A percentile compares a stretch with the other conserved stretches of the same genome.
These are phyloP conservation scores for Plasmopara muralis DNA, from an alignment of 352 stramenopile genomes.

Conservation along the genomic window DNA sequence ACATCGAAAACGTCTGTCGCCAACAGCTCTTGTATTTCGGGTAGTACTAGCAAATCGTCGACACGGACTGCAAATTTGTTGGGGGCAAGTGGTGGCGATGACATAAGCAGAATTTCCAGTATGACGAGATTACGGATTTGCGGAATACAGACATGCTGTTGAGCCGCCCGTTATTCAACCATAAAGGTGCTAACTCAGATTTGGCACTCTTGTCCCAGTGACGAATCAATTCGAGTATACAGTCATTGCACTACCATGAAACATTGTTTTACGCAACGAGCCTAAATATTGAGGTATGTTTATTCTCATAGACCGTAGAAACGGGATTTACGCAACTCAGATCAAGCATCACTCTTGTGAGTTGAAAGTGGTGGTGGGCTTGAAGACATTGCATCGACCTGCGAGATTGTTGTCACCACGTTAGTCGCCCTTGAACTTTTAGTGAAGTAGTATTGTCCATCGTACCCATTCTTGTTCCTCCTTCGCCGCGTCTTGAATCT, in stretches of 20 bases:
- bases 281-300: too few relatives aligned
- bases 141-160: too few relatives aligned
- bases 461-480: conserved; percentile 21
- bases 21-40: conserved; percentile 12
- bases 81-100: background rate
- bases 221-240: background rate
- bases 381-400: conserved; percentile 11
- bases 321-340: background rate
- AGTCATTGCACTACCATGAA: background rate
- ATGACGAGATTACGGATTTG: background rate
- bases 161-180: background rate
- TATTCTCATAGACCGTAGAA: too few relatives aligned
- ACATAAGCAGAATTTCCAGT: conserved; percentile 1
- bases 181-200: background rate
- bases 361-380: background rate
- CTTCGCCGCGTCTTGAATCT: conserved; percentile 13
- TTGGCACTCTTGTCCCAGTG: background rate
- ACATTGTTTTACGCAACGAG: background rate
- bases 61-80: conserved; percentile 1
- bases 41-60: conserved; percentile 11
- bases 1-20: background rate
- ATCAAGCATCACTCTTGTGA: background rate
- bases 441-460: background rate
- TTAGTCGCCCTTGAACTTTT: background rate
- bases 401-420: background rate